Conservation (phyloP, 441 rosid species). For the Brassica balearica region DNA sequence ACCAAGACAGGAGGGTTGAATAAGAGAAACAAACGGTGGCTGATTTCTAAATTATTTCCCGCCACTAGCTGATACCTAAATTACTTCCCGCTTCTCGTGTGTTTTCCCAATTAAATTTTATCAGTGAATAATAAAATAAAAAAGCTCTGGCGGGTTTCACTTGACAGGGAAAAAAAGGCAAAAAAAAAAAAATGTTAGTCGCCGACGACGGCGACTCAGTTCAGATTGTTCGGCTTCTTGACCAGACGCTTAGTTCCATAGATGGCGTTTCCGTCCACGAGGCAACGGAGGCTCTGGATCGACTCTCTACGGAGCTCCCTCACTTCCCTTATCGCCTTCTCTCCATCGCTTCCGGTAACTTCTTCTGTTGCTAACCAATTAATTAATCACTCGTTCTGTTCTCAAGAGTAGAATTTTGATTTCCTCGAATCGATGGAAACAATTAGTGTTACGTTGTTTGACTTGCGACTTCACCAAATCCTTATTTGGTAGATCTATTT, state of each 20-base stretch:
- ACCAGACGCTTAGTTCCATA: constrained; percentile 62
- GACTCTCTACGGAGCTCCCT: constrained; percentile 62
- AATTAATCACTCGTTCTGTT: not conserved
- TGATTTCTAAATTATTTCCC: not conserved
- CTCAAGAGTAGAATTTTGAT: not conserved
- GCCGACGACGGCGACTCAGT: constrained; percentile 44
- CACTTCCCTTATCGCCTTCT: constrained; percentile 77
- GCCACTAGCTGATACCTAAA: not conserved
- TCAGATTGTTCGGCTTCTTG: constrained; percentile 59
- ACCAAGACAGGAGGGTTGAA: too few relatives aligned
- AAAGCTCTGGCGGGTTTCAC: too few relatives aligned
- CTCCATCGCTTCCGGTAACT: constrained; percentile 64
- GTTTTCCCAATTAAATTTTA: too few relatives aligned
- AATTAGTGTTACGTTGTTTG: constrained; percentile 33
- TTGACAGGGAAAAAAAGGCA: not conserved
- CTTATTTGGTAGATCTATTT: not conserved
- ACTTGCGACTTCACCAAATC: constrained; percentile 14
- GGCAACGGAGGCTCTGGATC: constrained; percentile 71
- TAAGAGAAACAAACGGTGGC: not conserved
- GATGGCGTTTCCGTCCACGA: constrained; percentile 59
- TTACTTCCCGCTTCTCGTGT: too few relatives aligned
- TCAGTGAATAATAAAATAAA: too few relatives aligned
- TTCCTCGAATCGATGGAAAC: not conserved
- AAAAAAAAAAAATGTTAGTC: constrained; percentile 22
- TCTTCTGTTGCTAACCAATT: not conserved